A percentile compares a stretch with the other conserved stretches of the same genome.
These are phyloP conservation scores for Aspergillus cavernicola DNA, from an alignment of 495 filamentous ascomycete genomes.

Conservation along the genomic window DNA sequence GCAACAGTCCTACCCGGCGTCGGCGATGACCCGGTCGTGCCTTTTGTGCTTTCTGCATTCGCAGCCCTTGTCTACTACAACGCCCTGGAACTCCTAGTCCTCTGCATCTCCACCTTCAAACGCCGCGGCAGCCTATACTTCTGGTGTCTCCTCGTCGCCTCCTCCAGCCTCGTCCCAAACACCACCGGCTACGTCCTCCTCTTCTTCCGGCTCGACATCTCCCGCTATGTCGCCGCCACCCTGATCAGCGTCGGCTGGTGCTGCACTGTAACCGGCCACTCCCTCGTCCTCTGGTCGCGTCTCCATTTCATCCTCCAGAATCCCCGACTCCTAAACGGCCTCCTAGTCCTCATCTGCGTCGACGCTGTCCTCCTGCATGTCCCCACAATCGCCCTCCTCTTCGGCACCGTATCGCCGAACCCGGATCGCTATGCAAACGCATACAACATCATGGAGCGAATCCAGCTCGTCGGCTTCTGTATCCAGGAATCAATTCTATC, in stretches of 20 bases:
- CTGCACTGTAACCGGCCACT: constrained; percentile 46
- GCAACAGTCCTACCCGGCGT: constrained; percentile 1
- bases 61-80: constrained; percentile 47
- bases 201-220: constrained; percentile 34
- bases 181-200: constrained; percentile 43
- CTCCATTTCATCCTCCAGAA: constrained; percentile 44
- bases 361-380: constrained; percentile 42
- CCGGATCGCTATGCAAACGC: constrained; percentile 29
- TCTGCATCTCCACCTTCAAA: constrained; percentile 47
- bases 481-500: constrained; percentile 56
- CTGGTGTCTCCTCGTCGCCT: constrained; percentile 46
- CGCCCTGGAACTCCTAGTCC: constrained; percentile 41
- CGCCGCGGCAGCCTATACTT: constrained; percentile 46
- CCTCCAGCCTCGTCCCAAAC: constrained; percentile 36
- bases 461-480: constrained; percentile 52
- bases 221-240: constrained; percentile 31
- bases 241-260: constrained; percentile 44
- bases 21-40: constrained; percentile 6
- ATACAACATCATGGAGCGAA: constrained; percentile 49
- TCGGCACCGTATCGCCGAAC: constrained; percentile 28
- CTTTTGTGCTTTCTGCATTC: constrained; percentile 30
- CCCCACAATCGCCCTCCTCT: constrained; percentile 41
- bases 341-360: constrained; percentile 42
- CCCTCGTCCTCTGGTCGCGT: constrained; percentile 48
- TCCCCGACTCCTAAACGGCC: constrained; percentile 28